Conservation (phyloP, 768 basidiomycete species). For the Boletus sensibilis region DNA sequence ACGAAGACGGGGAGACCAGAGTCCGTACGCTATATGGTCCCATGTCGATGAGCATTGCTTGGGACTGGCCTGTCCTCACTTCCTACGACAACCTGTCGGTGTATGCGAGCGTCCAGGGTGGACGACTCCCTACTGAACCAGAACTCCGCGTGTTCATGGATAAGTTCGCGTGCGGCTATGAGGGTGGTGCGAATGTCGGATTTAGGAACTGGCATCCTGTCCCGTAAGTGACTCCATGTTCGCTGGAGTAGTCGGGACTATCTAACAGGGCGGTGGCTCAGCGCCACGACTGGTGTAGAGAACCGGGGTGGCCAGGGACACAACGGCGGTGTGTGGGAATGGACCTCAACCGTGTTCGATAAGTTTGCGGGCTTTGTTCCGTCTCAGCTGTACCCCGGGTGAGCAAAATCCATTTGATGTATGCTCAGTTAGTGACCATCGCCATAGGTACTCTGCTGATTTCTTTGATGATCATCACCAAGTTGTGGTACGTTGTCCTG, state of each 20-base stretch:
- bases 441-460: conserved; percentile 70
- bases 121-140: conserved; percentile 86
- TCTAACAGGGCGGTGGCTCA: conserved; percentile 24
- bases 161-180: conserved; percentile 69
- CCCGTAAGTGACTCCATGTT: conserved; percentile 56
- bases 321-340: conserved; percentile 98
- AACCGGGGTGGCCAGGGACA: conserved; percentile 56
- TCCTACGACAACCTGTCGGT: conserved; percentile 74
- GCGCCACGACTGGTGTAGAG: conserved; percentile 65
- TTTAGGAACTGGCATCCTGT: conserved; percentile 93
- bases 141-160: conserved; percentile 82
- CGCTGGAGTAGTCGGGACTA: not conserved
- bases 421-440: not conserved
- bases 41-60: conserved; percentile 70
- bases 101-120: conserved; percentile 87
- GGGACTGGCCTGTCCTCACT: conserved; percentile 83
- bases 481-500: conserved; percentile 67
- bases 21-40: conserved; percentile 90
- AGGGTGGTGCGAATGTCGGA: conserved; percentile 78
- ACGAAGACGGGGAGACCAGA: conserved; percentile 31
- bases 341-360: conserved; percentile 83
- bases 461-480: conserved; percentile 89
- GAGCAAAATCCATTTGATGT: conserved; percentile 14
- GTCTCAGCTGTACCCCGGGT: conserved; percentile 87
- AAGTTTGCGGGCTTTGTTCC: conserved; percentile 71